phyloP scores from a whole-genome alignment of 192 early-diverging fungal genomes.

The Linnemannia zychae region DNA sequence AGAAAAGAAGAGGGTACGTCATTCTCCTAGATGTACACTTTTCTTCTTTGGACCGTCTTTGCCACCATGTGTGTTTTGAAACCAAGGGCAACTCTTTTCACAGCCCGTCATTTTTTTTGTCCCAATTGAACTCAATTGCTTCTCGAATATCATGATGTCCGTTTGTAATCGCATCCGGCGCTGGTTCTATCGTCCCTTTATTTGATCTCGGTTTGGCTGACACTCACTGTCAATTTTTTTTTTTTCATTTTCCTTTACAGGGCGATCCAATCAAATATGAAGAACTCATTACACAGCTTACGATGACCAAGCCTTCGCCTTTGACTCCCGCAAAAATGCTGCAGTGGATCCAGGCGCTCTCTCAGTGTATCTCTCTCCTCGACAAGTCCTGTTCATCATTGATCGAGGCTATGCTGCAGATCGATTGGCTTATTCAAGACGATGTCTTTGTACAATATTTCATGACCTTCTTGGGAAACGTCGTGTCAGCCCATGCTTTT shows the following conservation, averaged over 20 bases:
- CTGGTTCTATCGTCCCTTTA: neutral
- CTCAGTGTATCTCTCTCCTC: slow-evolving; percentile 59
- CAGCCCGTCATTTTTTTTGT: neutral
- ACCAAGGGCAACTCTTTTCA: neutral
- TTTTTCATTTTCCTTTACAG: slow-evolving; percentile 10
- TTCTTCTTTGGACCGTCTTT: neutral
- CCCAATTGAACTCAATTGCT: neutral
- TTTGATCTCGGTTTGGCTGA: neutral
- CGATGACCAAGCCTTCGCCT: slow-evolving; percentile 42
- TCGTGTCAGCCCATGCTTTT: slow-evolving; percentile 81
- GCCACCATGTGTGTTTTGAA: neutral
- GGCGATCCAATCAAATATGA: slow-evolving; percentile 40
- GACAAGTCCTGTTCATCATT: slow-evolving; percentile 61
- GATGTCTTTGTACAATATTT: slow-evolving; percentile 70
- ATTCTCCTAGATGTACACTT: neutral
- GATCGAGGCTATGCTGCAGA: slow-evolving; percentile 70
- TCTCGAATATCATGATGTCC: neutral
- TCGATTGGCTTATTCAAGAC: slow-evolving; percentile 71
- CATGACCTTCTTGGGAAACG: slow-evolving; percentile 74
- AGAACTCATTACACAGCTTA: slow-evolving; percentile 49
- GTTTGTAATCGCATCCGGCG: neutral
- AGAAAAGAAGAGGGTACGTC: slow-evolving; percentile 41
- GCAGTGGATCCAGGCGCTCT: slow-evolving; percentile 62
- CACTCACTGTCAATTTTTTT: slow-evolving; percentile 6
- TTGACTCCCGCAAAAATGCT: slow-evolving; percentile 41